Percentiles rank a stretch among this genome's conserved stretches.
Evolutionary conservation across 768 basidiomycete genomes (phyloP).

Genomic region (Trametes maxima): DNA sequence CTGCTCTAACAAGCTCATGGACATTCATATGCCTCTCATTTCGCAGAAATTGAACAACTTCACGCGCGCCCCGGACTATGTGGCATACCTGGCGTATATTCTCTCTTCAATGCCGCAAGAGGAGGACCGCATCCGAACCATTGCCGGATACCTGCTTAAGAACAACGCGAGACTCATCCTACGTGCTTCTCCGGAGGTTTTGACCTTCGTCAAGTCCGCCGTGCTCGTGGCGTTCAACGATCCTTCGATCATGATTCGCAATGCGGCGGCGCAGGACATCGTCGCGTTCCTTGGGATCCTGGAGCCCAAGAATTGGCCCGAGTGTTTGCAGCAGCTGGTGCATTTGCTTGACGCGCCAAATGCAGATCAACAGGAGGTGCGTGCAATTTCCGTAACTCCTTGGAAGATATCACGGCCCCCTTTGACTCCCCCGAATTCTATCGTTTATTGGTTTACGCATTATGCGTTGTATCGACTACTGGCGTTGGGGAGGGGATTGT

Average conservation of each 20-base stretch:
- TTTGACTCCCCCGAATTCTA: not conserved
- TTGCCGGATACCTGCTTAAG: slow-evolving; percentile 96
- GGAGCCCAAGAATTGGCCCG: slow-evolving; percentile 93
- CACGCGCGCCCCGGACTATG: slow-evolving; percentile 89
- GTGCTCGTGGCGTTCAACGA: slow-evolving; percentile 84
- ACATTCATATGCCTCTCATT: slow-evolving; percentile 22
- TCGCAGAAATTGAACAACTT: slow-evolving; percentile 83
- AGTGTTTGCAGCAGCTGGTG: slow-evolving; percentile 87
- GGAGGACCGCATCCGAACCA: slow-evolving; percentile 91
- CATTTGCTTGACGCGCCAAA: slow-evolving; percentile 76
- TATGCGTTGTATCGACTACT: too few relatives aligned
- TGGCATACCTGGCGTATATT: slow-evolving; percentile 95
- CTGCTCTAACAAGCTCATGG: slow-evolving; percentile 21
- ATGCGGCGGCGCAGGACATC: slow-evolving; percentile 92
- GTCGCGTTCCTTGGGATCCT: slow-evolving; percentile 85
- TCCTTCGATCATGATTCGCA: slow-evolving; percentile 83
- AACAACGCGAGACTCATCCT: slow-evolving; percentile 87
- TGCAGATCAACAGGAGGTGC: slow-evolving; percentile 83
- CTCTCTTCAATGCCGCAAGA: slow-evolving; percentile 78
- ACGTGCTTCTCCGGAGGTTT: slow-evolving; percentile 63
- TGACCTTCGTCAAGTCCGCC: slow-evolving; percentile 71
- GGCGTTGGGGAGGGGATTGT: too few relatives aligned
- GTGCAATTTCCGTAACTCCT: slow-evolving; percentile 22
- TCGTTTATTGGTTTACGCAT: too few relatives aligned
- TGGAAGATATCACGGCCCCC: not conserved